Evolutionary conservation across 140 eudicot species (phyloP).

Genomic region (Stevia rebaudiana): DNA sequence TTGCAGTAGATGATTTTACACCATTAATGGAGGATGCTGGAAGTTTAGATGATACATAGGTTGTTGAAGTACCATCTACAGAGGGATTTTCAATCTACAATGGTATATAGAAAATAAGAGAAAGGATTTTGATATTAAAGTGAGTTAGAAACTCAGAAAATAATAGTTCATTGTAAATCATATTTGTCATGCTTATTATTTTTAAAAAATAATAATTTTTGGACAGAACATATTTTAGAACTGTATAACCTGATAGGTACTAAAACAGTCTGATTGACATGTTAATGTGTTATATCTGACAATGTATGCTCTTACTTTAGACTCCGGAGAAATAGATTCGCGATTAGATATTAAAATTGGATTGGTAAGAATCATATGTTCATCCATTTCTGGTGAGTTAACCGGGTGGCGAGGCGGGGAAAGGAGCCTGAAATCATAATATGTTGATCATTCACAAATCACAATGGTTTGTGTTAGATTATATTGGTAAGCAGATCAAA

Average conservation of each 20-base stretch:
- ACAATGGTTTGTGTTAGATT: too few relatives aligned
- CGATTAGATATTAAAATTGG: conserved; percentile 29
- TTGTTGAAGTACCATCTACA: conserved; percentile 28
- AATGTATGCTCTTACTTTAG: conserved; percentile 69
- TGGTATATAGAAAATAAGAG: neutral
- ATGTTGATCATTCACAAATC: too few relatives aligned
- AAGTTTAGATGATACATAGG: conserved; percentile 24
- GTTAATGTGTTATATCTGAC: too few relatives aligned
- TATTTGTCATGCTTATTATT: neutral
- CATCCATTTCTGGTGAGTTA: conserved; percentile 38
- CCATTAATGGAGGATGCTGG: conserved; percentile 32
- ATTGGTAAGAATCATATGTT: conserved; percentile 24
- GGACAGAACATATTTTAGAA: neutral
- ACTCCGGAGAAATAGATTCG: conserved; percentile 28
- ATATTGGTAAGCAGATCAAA: too few relatives aligned
- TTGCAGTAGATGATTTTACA: conserved; percentile 33
- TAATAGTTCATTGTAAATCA: neutral
- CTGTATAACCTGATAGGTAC: neutral
- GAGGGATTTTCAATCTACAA: conserved; percentile 47
- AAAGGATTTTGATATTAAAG: neutral
- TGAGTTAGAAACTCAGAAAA: neutral
- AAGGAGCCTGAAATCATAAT: conserved; percentile 59
- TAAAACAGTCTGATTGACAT: neutral
- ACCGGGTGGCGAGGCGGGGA: conserved; percentile 47
- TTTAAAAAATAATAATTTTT: neutral